Base-by-base conservation (phyloP, 768 basidiomycete species). In the Trametes maxima region DNA sequence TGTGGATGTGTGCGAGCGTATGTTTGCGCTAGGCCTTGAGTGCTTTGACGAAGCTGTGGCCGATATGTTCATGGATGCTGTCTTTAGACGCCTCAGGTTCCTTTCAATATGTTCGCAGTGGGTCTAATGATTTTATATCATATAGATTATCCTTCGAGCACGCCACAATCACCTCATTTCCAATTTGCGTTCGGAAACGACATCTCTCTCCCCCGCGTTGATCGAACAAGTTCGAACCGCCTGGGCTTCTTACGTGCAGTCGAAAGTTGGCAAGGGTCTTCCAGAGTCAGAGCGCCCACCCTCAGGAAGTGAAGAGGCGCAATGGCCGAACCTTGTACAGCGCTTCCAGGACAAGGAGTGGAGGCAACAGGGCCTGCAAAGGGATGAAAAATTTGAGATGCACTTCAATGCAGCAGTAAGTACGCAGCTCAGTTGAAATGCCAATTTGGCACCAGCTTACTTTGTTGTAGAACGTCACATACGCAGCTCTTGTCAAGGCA, bases 331-430 rank as follows among this genome's bases (percentile, higher is more conserved):
- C 19, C 77, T 78, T n/a, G 75, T 90, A 2, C 66, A 75, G 40
- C 76, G 79, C 39, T 76, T 83, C 49, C 61, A 67, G 48, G 84
- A 90, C 70, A 74, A 77, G 39, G 72, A 77, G 39, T 94, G 89
- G 88, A 88, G 86, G 68, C 78, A 81, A 53, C 87, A 87, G 61
- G 86, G 88, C 67, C 72, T 90, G 70, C 85, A 80, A 70, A 82
- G 86, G 69, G 90, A 97, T 64, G 95, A 96, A 76, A 98, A 96
- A 75, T 95, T 95, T 69, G 86, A 88, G 54, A 90, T 98, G 92
- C 79, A 95, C 75, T 83, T 94, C 68, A 76, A 84, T 40, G 83
- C 89, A 60, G 85, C 96, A 66, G 92, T 94, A 72, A 33, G 57
- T 43, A 17, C 5, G 4, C 5, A 14, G 22, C 35, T 37, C 40